Evolutionary conservation across 345 rosid species (phyloP), one percentile per base, ranked within the genome.

Genomic region (Combretum micranthum): DNA sequence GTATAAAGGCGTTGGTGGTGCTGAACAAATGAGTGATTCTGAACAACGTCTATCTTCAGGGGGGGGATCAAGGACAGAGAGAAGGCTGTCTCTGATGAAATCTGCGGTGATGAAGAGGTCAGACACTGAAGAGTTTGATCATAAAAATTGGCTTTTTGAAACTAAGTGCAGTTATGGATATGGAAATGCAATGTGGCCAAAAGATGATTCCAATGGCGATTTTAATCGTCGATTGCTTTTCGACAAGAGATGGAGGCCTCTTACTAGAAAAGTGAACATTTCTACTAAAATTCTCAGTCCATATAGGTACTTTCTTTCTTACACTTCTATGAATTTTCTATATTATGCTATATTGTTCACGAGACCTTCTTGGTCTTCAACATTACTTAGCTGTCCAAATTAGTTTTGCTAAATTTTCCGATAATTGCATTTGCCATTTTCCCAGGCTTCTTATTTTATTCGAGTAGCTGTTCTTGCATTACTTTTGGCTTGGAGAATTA

Each of bases 151-250:
- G 70, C 56, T 67, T 49, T 64, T 67, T 39, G 69, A 72, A 53
- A 67, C 72, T 3, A 72, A 60, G 20, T 65, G 72, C 22, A 72
- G 60, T 12, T 67, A 67, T n/a, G 69, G 66, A 16, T 64, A 64
- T 60, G 69, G 74, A 16, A 70, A 65, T 51, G 69, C 69, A 15
- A 64, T 69, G 56, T 59, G 73, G 65, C 57, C 69, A 4, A 42
- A 64, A n/a, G 62, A 59, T 23, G 67, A 50, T 16, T 17, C 37
- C 23, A 48, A 46, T 25, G 64, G 62, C 20, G 57, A 56, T 47
- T 16, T 43, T 3, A 62, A 72, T 22, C 69, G 65, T 47, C 53
- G 47, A 42, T 62, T 58, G 39, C 61, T 67, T 43, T 59, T 58
- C 25, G 62, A 60, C 55, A 64, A 59, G 39, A 62, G 59, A 20